Evolutionary conservation across 345 rosid genomes (phyloP).

Genomic region (Dipteronia sinensis): DNA sequence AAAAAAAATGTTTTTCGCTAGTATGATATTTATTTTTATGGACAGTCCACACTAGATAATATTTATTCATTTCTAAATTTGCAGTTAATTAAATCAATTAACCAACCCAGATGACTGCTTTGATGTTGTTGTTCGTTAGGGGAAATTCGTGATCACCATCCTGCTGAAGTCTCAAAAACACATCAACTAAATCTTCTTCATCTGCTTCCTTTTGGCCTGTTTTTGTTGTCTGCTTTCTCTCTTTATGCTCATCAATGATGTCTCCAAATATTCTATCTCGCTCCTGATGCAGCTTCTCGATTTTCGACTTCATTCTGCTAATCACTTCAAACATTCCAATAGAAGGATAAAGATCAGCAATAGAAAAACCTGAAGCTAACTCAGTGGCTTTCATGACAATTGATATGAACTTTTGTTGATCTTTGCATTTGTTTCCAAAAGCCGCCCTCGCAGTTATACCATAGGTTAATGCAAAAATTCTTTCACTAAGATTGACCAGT

Average conservation of each 20-base stretch:
- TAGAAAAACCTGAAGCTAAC: neutral
- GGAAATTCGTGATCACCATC: slow-evolving; percentile 21
- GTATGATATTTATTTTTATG: no score
- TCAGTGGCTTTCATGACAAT: slow-evolving; percentile 5
- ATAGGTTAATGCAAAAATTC: slow-evolving; percentile 12
- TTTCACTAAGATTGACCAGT: slow-evolving; percentile 21
- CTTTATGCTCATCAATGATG: slow-evolving; percentile 23
- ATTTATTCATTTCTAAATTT: neutral
- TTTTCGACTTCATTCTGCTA: slow-evolving; percentile 8
- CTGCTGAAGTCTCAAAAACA: slow-evolving; percentile 31
- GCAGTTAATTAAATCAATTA: neutral
- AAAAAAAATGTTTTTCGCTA: neutral
- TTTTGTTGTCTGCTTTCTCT: neutral
- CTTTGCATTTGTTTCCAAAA: slow-evolving; percentile 25
- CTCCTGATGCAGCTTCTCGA: slow-evolving; percentile 15
- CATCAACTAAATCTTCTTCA: slow-evolving; percentile 39
- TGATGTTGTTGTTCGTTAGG: slow-evolving; percentile 29
- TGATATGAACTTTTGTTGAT: slow-evolving; percentile 18
- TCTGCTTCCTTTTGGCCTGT: neutral
- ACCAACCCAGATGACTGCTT: slow-evolving; percentile 30
- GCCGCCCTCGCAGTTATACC: slow-evolving; percentile 20
- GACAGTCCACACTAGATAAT: no score
- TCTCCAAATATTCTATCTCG: slow-evolving; percentile 17
- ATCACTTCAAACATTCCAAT: neutral
- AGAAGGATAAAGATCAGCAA: slow-evolving; percentile 13